phyloP scores from a whole-genome alignment of 1,284 basidiomycete genomes.

The Cystobasidium pallidum region DNA sequence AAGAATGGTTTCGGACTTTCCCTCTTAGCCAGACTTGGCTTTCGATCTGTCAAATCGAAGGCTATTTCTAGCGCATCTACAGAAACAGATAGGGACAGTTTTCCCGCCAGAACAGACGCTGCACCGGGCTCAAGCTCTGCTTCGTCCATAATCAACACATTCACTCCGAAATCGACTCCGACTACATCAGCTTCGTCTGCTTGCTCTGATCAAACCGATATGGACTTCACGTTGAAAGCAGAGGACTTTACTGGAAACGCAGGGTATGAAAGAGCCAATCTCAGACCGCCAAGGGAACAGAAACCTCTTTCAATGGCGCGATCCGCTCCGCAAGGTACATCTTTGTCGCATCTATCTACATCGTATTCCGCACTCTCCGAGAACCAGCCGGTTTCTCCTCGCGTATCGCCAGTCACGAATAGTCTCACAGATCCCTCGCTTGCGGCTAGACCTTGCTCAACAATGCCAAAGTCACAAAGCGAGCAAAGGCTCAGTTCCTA shows the following conservation, averaged over 20 bases:
- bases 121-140: background rate
- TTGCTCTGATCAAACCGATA: constrained; percentile 18
- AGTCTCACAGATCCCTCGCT: background rate
- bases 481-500: background rate
- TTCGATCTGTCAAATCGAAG: background rate
- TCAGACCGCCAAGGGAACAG: constrained; percentile 8
- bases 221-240: background rate
- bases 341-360: background rate
- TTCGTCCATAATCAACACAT: background rate
- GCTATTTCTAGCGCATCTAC: background rate
- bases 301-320: background rate
- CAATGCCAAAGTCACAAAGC: constrained; percentile 9
- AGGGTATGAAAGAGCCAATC: background rate
- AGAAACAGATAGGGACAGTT: background rate
- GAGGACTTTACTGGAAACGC: background rate
- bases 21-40: background rate
- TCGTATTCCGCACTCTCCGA: background rate
- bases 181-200: constrained; percentile 10
- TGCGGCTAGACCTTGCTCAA: background rate
- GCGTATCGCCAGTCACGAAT: background rate
- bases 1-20: background rate
- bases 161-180: constrained; percentile 1
- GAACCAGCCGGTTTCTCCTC: background rate
- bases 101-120: background rate
- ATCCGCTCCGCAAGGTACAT: background rate